These are phyloP conservation scores for Gaillardinia entomophila DNA, from an alignment of 805 yeast species.

Conservation along the genomic window DNA sequence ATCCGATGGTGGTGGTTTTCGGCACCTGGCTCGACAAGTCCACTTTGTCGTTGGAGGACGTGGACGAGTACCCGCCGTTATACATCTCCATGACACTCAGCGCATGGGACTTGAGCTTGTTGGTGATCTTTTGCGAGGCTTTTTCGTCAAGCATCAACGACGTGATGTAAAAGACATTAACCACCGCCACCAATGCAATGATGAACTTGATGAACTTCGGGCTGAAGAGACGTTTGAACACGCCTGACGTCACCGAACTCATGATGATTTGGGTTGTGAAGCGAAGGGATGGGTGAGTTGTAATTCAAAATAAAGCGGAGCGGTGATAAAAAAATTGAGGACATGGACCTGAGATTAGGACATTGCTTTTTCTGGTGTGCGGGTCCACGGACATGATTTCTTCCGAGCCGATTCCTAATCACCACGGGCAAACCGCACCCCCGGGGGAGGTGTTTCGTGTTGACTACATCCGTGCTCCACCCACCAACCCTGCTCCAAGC, in stretches of 20 bases:
- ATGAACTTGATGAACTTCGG: constrained; percentile 12
- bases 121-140: constrained; percentile 4
- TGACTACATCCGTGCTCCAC: no score
- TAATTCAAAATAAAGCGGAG: no score
- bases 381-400: no score
- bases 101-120: constrained; percentile 8
- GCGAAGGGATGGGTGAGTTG: no score
- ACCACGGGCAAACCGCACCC: no score
- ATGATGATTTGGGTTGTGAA: no score
- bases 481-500: no score
- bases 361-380: no score
- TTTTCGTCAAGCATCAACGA: constrained; percentile 10
- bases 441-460: no score
- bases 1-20: not conserved
- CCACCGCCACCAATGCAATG: constrained; percentile 9
- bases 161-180: constrained; percentile 13
- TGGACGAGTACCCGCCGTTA: not conserved
- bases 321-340: no score
- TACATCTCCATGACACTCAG: constrained; percentile 7
- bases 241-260: not conserved
- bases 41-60: not conserved
- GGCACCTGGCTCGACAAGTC: constrained; percentile 1
- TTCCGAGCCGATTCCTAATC: no score
- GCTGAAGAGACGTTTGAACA: constrained; percentile 7
- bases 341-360: no score